A percentile compares a stretch with the other conserved stretches of the same genome.
Evolutionary conservation across 2,329 filamentous ascomycete genomes (phyloP).

Genomic region (Clarireedia paspali): DNA sequence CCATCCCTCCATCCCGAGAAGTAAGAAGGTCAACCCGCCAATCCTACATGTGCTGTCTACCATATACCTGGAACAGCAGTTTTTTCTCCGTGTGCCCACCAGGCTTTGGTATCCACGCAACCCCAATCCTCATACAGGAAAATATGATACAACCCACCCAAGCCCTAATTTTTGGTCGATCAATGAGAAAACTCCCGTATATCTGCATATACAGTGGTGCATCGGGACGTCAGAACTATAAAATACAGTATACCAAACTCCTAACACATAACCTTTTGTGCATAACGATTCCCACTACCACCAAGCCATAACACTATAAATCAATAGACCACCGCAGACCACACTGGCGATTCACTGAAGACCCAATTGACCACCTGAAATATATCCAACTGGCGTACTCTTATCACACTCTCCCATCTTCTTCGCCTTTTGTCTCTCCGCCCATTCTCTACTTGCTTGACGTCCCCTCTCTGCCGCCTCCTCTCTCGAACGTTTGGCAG

Average conservation of each 20-base stretch:
- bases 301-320: background rate
- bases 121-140: too few species aligned
- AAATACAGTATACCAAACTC: background rate
- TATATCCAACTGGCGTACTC: conserved; percentile 20
- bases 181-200: too few species aligned
- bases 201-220: too few species aligned
- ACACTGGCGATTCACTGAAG: conserved; percentile 7
- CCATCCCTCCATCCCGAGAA: too few species aligned
- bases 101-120: too few species aligned
- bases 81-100: too few species aligned
- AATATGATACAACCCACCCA: too few species aligned
- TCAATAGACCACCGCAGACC: background rate
- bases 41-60: too few species aligned
- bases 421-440: conserved; percentile 42
- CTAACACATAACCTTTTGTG: background rate
- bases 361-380: conserved; percentile 22
- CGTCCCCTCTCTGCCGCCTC: conserved; percentile 55
- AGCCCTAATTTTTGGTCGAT: too few species aligned
- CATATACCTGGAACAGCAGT: too few species aligned
- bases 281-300: background rate
- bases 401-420: conserved; percentile 21
- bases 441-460: conserved; percentile 53
- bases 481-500: conserved; percentile 47
- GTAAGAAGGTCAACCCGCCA: too few species aligned
- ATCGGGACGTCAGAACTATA: background rate